Evolutionary conservation across 2,329 filamentous ascomycete genomes (phyloP).

Genomic region (Fusarium dlaminii): DNA sequence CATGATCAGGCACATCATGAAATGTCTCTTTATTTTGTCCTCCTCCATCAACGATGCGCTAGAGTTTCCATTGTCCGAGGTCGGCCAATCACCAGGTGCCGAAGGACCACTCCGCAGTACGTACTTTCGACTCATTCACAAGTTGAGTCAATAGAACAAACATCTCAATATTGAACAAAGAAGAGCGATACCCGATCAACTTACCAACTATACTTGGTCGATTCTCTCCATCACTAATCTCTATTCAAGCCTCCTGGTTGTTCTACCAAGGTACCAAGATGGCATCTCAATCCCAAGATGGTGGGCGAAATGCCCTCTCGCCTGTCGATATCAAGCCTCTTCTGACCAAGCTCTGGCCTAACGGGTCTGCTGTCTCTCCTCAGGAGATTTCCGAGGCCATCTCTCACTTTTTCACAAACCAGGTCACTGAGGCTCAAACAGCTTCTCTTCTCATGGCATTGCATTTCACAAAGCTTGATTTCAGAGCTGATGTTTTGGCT

Average conservation of each 20-base stretch:
- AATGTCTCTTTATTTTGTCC: constrained; percentile 18
- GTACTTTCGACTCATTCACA: constrained; percentile 23
- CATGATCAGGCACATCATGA: not conserved
- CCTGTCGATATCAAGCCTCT: constrained; percentile 73
- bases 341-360: constrained; percentile 76
- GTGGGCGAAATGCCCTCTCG: constrained; percentile 44
- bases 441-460: constrained; percentile 88
- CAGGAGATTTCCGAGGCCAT: constrained; percentile 90
- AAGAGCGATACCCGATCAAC: constrained; percentile 1
- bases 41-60: not conserved
- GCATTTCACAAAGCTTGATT: constrained; percentile 89
- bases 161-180: constrained; percentile 25
- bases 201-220: not conserved
- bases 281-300: constrained; percentile 43
- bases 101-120: constrained; percentile 32
- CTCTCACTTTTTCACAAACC: constrained; percentile 89
- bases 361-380: constrained; percentile 67
- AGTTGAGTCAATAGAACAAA: constrained; percentile 40
- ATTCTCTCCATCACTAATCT: not conserved
- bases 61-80: constrained; percentile 21
- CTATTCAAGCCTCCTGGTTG: not conserved
- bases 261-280: constrained; percentile 33
- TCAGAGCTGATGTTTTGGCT: constrained; percentile 84
- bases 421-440: constrained; percentile 86
- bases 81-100: constrained; percentile 37